A percentile compares a stretch with the other conserved stretches of the same genome.
These are phyloP conservation scores for Penicillium corylophilum DNA, from an alignment of 2,329 filamentous ascomycete species.

Conservation along the genomic window DNA sequence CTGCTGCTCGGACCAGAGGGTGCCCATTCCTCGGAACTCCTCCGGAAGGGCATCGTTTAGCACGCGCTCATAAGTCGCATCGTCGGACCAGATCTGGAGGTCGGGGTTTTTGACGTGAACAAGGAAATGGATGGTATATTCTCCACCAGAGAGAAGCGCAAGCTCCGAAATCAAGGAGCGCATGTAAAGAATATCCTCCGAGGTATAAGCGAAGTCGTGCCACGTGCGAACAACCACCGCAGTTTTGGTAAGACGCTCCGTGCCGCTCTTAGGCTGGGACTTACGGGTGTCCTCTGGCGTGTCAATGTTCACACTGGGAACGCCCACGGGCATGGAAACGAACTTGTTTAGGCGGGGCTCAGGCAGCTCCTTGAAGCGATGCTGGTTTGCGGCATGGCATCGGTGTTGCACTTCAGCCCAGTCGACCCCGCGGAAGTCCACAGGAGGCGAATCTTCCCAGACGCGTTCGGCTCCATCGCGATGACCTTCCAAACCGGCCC, in stretches of 20 bases:
- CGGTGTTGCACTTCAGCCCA: slow-evolving; percentile 77
- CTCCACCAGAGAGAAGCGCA: slow-evolving; percentile 72
- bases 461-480: slow-evolving; percentile 75
- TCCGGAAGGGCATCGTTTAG: slow-evolving; percentile 68
- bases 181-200: slow-evolving; percentile 75
- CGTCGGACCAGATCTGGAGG: slow-evolving; percentile 77
- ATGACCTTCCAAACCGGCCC: slow-evolving; percentile 82
- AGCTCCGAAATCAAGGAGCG: slow-evolving; percentile 79
- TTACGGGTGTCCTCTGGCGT: slow-evolving; percentile 17
- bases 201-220: slow-evolving; percentile 74
- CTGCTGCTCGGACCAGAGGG: slow-evolving; percentile 89
- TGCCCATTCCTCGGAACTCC: slow-evolving; percentile 86
- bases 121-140: slow-evolving; percentile 80
- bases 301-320: slow-evolving; percentile 20
- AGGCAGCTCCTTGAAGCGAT: slow-evolving; percentile 59
- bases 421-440: slow-evolving; percentile 74
- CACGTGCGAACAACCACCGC: slow-evolving; percentile 80
- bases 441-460: slow-evolving; percentile 68
- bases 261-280: slow-evolving; percentile 21
- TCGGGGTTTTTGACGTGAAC: slow-evolving; percentile 81
- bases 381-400: slow-evolving; percentile 69
- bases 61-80: slow-evolving; percentile 69
- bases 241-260: slow-evolving; percentile 54
- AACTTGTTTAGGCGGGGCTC: slow-evolving; percentile 37
- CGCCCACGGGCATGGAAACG: slow-evolving; percentile 34